These are phyloP conservation scores for Sporothrix protearum DNA, from an alignment of 2,329 filamentous ascomycete species.

Conservation along the genomic window DNA sequence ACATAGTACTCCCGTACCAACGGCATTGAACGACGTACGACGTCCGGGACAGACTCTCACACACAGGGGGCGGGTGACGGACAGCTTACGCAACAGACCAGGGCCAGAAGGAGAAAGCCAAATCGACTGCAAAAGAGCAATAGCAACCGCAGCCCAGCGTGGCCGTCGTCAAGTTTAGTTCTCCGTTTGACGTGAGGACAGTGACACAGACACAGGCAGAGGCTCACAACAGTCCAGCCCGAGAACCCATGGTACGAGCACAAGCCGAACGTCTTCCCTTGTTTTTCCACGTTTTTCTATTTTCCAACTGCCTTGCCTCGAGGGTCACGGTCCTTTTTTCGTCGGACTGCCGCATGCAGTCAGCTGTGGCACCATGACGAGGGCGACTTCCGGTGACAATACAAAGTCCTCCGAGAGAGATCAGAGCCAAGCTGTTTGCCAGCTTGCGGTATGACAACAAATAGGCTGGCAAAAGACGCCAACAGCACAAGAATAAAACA, in stretches of 20 bases:
- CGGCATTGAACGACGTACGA: constrained; percentile 16
- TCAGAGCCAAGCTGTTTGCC: not conserved
- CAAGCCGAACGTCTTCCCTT: not conserved
- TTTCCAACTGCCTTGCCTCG: not conserved
- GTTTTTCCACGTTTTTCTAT: not conserved
- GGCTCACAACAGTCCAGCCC: not conserved
- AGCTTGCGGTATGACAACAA: not conserved
- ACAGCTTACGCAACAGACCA: not conserved
- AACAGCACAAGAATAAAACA: not conserved
- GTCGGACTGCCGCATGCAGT: constrained; percentile 8
- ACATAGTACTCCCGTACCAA: constrained; percentile 11
- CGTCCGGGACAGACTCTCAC: not conserved
- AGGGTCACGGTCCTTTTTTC: not conserved
- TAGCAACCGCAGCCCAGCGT: not conserved
- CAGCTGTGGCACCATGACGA: constrained; percentile 5
- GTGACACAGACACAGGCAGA: not conserved
- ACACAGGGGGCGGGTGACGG: not conserved
- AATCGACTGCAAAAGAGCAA: not conserved
- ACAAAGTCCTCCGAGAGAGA: constrained; percentile 1
- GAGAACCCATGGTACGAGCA: not conserved
- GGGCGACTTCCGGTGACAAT: not conserved
- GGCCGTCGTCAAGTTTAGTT: not conserved
- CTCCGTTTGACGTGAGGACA: not conserved
- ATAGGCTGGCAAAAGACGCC: not conserved
- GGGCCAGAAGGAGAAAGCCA: not conserved